Percentiles rank a stretch among this genome's conserved stretches.
Conservation (phyloP, 176 grass and related monocot species). For the Panicum miliaceum region DNA sequence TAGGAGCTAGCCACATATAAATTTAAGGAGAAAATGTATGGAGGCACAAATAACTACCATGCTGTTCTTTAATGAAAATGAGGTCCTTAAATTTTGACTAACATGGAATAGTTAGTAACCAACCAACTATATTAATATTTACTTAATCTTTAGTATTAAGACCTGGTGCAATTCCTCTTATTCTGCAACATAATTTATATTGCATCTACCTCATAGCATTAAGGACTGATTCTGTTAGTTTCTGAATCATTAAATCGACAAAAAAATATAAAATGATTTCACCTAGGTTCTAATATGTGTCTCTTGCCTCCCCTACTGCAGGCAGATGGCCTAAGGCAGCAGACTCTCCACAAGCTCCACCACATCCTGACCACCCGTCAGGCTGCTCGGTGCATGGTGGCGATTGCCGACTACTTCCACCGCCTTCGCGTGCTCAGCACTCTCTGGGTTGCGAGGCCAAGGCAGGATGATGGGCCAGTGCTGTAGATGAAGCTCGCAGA, state of each 20-base stretch:
- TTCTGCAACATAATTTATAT: not conserved
- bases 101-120: not conserved
- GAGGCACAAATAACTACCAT: not conserved
- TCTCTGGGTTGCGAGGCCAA: conserved; percentile 44
- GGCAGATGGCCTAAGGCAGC: conserved; percentile 58
- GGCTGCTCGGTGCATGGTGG: conserved; percentile 44
- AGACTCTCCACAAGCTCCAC: conserved; percentile 56
- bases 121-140: not conserved
- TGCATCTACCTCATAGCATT: not conserved
- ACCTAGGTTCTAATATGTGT: not conserved
- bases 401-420: conserved; percentile 59
- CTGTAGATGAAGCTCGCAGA: conserved; percentile 2
- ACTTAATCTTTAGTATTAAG: not conserved
- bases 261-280: not conserved
- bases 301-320: conserved; percentile 8
- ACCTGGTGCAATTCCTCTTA: not conserved
- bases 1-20: not conserved
- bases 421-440: conserved; percentile 58
- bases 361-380: conserved; percentile 48
- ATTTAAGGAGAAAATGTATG: not conserved
- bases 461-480: conserved; percentile 26
- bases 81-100: not conserved
- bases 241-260: not conserved
- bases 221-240: not conserved
- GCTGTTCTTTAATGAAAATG: not conserved